Evolutionary conservation across 2,329 filamentous ascomycete species (phyloP), one percentile per base, ranked within the genome.

Genomic region (Talaromyces sp.): DNA sequence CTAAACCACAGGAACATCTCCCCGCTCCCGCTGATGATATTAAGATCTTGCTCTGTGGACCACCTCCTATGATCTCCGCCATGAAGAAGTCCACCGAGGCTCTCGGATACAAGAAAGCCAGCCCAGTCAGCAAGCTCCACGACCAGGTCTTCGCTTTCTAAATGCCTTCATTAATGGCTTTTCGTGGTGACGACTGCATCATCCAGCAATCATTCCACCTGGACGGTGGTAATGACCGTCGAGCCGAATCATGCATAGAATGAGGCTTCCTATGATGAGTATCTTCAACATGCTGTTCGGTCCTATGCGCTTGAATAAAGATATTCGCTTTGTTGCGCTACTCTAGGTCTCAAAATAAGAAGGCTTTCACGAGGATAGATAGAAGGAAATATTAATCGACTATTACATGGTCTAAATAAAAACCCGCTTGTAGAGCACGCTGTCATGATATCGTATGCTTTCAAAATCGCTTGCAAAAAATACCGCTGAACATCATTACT

Each of bases 141-240:
- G 95, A 99, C 77, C 95, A 98, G 79, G 91, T 99, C 69, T 99
- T 99, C 82, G 92, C 91, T 74, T 99, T 99, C 80, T 92, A 90
- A 79, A 61, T 40, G 21, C 28, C 16, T 7, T 57, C 21, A 8
- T 28, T 14, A 21, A 42, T 39, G 33, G 16, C 35, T 12, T 28
- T 21, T 21, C 9, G 16, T 4, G 18, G 31, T 21, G 37, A 35
- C 31, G 31, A 35, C 31, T 37, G 50, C 31, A 16, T 35, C 31
- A n/a, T 37, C 50, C 31, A 21, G 31, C n/a, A 35, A 35, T 48
- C 2, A 16, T n/a, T 7, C 31, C 7, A 8, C n/a, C n/a, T 54
- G 44, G 14, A 9, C 3, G 44, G 23, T 35, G 28, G n/a, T 54
- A 33, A 54, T 2, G 48, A 54, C 3, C n/a, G 11, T 8, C 28